phyloP scores from a whole-genome alignment of 2,329 filamentous ascomycete genomes.

The Ceratocystis huliohia region DNA sequence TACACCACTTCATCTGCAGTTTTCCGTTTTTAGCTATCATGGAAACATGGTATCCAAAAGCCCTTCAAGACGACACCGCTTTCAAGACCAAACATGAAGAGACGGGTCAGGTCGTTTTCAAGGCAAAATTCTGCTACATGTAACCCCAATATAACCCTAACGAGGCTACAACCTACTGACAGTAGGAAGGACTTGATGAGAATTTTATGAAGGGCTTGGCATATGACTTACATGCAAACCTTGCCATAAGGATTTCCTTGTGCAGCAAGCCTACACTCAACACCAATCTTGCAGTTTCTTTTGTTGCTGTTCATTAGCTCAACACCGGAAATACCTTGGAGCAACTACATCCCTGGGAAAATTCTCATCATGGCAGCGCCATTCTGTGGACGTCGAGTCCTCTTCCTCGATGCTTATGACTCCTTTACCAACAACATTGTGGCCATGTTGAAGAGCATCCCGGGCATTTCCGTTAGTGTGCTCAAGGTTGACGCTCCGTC shows the following conservation, averaged over 20 bases:
- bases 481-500: slow-evolving; percentile 57
- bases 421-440: slow-evolving; percentile 95
- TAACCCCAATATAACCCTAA: neutral
- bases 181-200: neutral
- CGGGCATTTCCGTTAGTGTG: slow-evolving; percentile 51
- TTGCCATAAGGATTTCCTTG: neutral
- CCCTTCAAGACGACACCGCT: no score
- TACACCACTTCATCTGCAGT: neutral
- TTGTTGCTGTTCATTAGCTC: neutral
- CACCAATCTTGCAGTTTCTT: neutral
- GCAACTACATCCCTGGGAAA: neutral
- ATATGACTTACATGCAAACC: slow-evolving; percentile 1
- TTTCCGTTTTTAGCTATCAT: neutral
- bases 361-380: slow-evolving; percentile 23
- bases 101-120: neutral
- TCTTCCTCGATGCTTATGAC: slow-evolving; percentile 93
- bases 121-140: neutral
- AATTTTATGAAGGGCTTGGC: neutral
- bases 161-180: neutral
- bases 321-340: neutral
- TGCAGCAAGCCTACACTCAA: neutral
- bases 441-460: slow-evolving; percentile 57
- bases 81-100: neutral
- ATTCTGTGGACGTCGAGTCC: slow-evolving; percentile 38
- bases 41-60: neutral